These are phyloP conservation scores for Colletotrichum chlorophyti DNA, from an alignment of 2,329 filamentous ascomycete genomes.

Conservation along the genomic window DNA sequence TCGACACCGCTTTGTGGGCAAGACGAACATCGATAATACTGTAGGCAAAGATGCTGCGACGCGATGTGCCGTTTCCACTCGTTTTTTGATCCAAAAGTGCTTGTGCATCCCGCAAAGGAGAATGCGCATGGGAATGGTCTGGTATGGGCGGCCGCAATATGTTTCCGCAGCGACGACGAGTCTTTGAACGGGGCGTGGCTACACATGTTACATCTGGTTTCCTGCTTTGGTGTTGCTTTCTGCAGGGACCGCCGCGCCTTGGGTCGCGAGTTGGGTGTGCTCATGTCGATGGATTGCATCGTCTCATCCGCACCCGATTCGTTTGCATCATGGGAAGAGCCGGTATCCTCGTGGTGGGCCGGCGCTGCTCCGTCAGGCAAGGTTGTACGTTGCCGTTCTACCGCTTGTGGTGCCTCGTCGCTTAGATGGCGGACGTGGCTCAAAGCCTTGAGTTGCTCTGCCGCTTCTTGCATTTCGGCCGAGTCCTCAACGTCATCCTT, in stretches of 20 bases:
- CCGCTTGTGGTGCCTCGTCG: conserved; percentile 37
- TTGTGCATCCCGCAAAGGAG: conserved; percentile 80
- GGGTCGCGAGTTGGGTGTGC: conserved; percentile 43
- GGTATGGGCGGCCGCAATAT: conserved; percentile 72
- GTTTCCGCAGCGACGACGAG: conserved; percentile 69
- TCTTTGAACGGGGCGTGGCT: conserved; percentile 72
- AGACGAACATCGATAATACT: conserved; percentile 69
- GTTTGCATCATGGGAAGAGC: conserved; percentile 46
- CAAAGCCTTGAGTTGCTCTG: conserved; percentile 70
- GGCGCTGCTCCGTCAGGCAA: conserved; percentile 46
- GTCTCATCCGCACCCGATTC: conserved; percentile 50
- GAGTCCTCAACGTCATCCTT: conserved; percentile 65
- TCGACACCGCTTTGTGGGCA: conserved; percentile 62
- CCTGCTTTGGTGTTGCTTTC: conserved; percentile 59
- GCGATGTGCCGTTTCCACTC: conserved; percentile 97
- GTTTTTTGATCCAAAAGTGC: conserved; percentile 90
- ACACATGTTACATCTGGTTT: conserved; percentile 67
- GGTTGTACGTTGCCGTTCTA: conserved; percentile 43
- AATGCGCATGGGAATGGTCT: conserved; percentile 87
- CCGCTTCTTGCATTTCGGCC: conserved; percentile 73
- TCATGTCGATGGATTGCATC: conserved; percentile 40
- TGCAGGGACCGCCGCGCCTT: conserved; percentile 56
- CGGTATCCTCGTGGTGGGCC: conserved; percentile 47
- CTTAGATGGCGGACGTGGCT: conserved; percentile 62
- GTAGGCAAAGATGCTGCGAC: conserved; percentile 82